A percentile compares a stretch with the other conserved stretches of the same genome.
These are phyloP conservation scores for Pinus tabuliformis DNA, from an alignment of 75 land plant genomes.

Conservation along the genomic window DNA sequence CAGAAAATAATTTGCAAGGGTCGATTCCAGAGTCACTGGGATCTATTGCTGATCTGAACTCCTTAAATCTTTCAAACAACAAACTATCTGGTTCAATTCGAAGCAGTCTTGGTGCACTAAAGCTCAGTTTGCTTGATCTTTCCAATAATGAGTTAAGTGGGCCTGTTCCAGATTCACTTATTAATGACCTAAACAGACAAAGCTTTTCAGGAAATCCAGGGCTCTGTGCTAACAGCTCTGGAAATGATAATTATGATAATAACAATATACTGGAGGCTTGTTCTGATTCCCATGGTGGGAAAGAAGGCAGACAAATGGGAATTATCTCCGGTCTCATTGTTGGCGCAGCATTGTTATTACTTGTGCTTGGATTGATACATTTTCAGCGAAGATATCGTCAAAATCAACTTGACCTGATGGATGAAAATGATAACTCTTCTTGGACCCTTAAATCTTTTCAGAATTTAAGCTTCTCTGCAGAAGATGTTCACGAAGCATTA, in stretches of 20 bases:
- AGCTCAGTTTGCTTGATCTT: constrained; percentile 54
- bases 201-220: constrained; percentile 65
- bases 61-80: constrained; percentile 61
- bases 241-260: background rate
- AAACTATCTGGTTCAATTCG: constrained; percentile 69
- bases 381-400: constrained; percentile 5
- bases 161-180: constrained; percentile 46
- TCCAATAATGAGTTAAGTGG: constrained; percentile 70
- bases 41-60: constrained; percentile 35
- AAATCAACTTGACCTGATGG: background rate
- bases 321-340: background rate
- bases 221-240: constrained; percentile 48
- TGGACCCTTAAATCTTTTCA: constrained; percentile 78
- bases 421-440: background rate
- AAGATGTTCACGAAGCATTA: constrained; percentile 43
- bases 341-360: background rate
- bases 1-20: constrained; percentile 55
- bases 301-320: background rate
- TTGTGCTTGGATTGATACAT: background rate
- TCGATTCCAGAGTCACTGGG: constrained; percentile 69
- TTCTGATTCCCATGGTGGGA: background rate
- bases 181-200: constrained; percentile 23
- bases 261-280: background rate
- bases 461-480: constrained; percentile 52
- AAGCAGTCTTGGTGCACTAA: constrained; percentile 32